Percentiles rank a stretch among this genome's conserved stretches.
phyloP scores from a whole-genome alignment of 1,139 yeast species.

The Taphrina populina region DNA sequence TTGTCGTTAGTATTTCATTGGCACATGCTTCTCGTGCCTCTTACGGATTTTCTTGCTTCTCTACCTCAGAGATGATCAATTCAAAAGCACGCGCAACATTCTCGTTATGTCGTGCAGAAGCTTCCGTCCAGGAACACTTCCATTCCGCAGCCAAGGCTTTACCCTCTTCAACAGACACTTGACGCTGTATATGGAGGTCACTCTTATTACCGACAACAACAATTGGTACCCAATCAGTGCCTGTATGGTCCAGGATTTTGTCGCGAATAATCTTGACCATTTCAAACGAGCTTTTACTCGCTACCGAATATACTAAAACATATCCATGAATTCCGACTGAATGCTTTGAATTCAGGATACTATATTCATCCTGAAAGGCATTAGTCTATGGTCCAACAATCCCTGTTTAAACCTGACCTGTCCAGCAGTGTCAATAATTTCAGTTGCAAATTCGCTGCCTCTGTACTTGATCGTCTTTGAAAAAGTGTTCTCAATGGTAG shows the following conservation, averaged over 20 bases:
- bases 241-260: slow-evolving; percentile 74
- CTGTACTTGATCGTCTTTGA: slow-evolving; percentile 67
- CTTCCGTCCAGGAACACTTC: slow-evolving; percentile 69
- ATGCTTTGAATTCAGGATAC: slow-evolving; percentile 78
- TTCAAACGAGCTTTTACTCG: slow-evolving; percentile 76
- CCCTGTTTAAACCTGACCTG: slow-evolving; percentile 45
- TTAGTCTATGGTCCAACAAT: neutral
- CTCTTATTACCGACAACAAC: slow-evolving; percentile 81
- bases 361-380: slow-evolving; percentile 64
- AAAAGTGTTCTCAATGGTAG: slow-evolving; percentile 89
- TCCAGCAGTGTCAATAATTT: slow-evolving; percentile 92
- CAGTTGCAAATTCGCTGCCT: slow-evolving; percentile 77
- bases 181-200: slow-evolving; percentile 51
- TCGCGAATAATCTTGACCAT: slow-evolving; percentile 75
- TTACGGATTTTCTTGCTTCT: slow-evolving; percentile 56
- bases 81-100: slow-evolving; percentile 67
- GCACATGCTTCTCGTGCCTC: neutral
- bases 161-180: slow-evolving; percentile 67
- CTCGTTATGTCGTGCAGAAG: slow-evolving; percentile 73
- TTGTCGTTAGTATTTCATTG: neutral
- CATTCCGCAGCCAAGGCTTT: slow-evolving; percentile 61
- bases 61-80: slow-evolving; percentile 68
- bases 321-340: slow-evolving; percentile 84
- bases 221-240: slow-evolving; percentile 72
- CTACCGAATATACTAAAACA: slow-evolving; percentile 76